A percentile compares a stretch with the other conserved stretches of the same genome.
These are phyloP conservation scores for Coffea canephora DNA, from an alignment of 257 asterid genomes.

Conservation along the genomic window DNA sequence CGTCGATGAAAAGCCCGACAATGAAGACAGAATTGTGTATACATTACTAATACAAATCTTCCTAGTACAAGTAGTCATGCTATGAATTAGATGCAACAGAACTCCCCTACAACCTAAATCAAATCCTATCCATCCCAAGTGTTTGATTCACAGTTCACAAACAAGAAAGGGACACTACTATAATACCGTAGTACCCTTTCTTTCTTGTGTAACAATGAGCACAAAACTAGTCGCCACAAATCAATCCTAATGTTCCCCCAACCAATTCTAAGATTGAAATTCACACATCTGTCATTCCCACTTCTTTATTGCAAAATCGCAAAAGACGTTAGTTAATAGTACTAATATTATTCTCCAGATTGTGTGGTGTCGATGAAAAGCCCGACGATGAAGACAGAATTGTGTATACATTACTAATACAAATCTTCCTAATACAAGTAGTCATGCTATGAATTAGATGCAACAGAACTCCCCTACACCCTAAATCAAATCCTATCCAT, in stretches of 20 bases:
- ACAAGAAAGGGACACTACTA: neutral
- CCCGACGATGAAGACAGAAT: neutral
- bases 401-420: too few relatives aligned
- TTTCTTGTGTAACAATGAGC: neutral
- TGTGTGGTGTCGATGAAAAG: neutral
- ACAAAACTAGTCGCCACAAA: neutral
- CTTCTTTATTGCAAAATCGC: neutral
- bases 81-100: neutral
- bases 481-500: neutral
- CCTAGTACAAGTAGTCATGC: neutral
- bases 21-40: neutral
- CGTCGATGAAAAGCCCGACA: neutral
- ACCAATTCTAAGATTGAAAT: neutral
- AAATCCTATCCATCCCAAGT: neutral
- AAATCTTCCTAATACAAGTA: neutral
- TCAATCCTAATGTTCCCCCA: neutral
- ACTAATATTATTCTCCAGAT: neutral
- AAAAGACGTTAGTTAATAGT: neutral
- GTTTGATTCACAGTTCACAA: neutral
- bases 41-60: neutral
- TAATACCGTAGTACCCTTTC: neutral
- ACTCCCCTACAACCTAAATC: neutral
- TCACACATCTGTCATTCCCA: neutral
- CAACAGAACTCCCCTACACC: slow-evolving; percentile 8
- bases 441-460: neutral